These are phyloP conservation scores for Epithele typhae DNA, from an alignment of 768 basidiomycete genomes.

Conservation along the genomic window DNA sequence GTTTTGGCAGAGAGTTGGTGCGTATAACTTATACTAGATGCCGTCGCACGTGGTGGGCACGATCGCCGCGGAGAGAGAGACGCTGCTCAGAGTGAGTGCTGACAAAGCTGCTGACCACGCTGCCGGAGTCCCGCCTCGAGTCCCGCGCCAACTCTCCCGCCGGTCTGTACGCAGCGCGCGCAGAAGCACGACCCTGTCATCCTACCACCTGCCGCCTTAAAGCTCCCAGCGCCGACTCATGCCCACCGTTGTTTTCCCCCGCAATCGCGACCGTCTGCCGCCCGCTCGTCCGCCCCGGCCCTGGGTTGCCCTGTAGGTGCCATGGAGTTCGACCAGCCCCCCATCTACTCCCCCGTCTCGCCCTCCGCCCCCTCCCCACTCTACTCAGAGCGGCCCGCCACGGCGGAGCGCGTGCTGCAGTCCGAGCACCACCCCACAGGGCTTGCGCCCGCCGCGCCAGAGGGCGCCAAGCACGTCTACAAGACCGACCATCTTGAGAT, in stretches of 20 bases:
- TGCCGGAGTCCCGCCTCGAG: no score
- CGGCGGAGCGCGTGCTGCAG: conserved; percentile 34
- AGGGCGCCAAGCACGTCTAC: conserved; percentile 29
- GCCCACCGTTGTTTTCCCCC: neutral
- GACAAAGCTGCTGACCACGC: no score
- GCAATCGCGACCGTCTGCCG: neutral
- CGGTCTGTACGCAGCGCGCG: no score
- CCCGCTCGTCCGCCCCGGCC: neutral
- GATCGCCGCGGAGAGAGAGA: no score
- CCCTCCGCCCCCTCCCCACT: conserved; percentile 11
- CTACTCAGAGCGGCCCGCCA: conserved; percentile 28
- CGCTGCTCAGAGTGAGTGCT: no score
- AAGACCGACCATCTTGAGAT: conserved; percentile 36
- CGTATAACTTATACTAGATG: no score
- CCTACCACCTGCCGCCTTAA: no score
- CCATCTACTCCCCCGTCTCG: conserved; percentile 6
- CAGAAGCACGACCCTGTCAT: no score
- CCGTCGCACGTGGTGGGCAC: no score
- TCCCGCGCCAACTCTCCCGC: no score
- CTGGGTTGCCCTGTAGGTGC: no score
- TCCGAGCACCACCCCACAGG: conserved; percentile 20
- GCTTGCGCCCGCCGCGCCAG: conserved; percentile 10
- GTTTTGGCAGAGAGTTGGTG: no score
- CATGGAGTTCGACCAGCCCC: conserved; percentile 6
- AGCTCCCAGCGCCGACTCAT: neutral